Evolutionary conservation across 768 basidiomycete genomes (phyloP).

Genomic region (Termitomyces sp.): DNA sequence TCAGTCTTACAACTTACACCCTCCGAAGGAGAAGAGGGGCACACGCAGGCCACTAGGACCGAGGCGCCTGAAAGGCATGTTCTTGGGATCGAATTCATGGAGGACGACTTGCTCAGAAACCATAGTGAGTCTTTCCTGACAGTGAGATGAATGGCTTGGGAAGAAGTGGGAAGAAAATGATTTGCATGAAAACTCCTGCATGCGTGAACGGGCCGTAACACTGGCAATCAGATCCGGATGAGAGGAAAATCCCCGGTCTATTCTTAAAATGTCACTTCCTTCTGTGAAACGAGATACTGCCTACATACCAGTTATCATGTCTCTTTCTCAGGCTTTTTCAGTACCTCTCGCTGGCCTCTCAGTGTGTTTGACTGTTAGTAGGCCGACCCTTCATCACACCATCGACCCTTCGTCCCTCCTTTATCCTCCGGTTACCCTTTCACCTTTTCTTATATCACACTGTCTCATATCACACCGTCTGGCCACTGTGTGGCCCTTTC

Average conservation of each 20-base stretch:
- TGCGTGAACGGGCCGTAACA: neutral
- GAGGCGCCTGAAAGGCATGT: constrained; percentile 54
- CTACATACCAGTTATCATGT: neutral
- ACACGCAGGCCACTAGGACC: constrained; percentile 61
- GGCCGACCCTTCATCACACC: too few relatives aligned
- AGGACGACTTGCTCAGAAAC: constrained; percentile 7
- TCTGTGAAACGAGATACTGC: neutral
- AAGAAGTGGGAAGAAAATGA: neutral
- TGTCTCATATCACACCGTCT: too few relatives aligned
- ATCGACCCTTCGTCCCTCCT: too few relatives aligned
- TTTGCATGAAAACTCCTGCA: neutral
- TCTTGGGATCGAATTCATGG: constrained; percentile 42
- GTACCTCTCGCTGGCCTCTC: neutral
- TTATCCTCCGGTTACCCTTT: too few relatives aligned
- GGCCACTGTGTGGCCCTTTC: too few relatives aligned
- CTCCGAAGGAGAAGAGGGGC: constrained; percentile 63
- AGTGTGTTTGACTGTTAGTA: neutral
- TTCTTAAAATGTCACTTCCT: neutral
- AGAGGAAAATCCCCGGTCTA: neutral
- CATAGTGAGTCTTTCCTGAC: neutral
- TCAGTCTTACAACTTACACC: constrained; percentile 34
- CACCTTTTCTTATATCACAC: too few relatives aligned
- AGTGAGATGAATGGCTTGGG: neutral
- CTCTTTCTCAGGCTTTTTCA: neutral
- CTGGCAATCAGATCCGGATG: neutral